Percentiles rank a stretch among this genome's conserved stretches.
phyloP scores from a whole-genome alignment of 75 land plant species.

The Sequoiadendron giganteum region DNA sequence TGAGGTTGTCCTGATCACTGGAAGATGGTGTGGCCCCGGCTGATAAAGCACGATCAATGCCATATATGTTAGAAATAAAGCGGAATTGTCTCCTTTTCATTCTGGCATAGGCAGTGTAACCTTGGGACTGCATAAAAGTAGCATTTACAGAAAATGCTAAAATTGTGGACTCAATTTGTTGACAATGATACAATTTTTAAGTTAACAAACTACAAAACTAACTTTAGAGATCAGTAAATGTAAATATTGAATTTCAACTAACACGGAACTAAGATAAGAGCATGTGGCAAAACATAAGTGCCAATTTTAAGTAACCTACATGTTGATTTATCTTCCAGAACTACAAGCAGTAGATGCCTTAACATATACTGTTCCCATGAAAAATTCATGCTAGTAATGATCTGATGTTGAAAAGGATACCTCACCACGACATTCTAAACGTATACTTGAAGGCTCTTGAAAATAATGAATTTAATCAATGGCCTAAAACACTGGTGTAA shows the following conservation, averaged over 20 bases:
- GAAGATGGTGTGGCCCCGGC: neutral
- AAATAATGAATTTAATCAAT: neutral
- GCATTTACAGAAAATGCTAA: neutral
- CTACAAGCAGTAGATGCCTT: neutral
- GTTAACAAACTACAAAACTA: neutral
- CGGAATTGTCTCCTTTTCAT: neutral
- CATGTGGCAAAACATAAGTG: neutral
- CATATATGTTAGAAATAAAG: neutral
- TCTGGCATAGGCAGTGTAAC: neutral
- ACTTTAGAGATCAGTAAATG: neutral
- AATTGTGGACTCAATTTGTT: neutral
- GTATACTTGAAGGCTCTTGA: neutral
- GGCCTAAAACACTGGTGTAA: neutral
- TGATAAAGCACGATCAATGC: neutral
- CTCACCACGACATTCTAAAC: neutral
- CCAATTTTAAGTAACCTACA: neutral
- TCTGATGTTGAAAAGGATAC: neutral
- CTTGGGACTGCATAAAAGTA: neutral
- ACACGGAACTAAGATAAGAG: neutral
- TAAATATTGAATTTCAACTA: neutral
- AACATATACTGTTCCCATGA: neutral
- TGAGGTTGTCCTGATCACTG: neutral
- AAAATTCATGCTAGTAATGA: neutral
- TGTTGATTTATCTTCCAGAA: neutral
- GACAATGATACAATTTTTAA: neutral